A percentile compares a stretch with the other conserved stretches of the same genome.
These are phyloP conservation scores for Cadophora malorum DNA, from an alignment of 2,329 filamentous ascomycete genomes.

Conservation along the genomic window DNA sequence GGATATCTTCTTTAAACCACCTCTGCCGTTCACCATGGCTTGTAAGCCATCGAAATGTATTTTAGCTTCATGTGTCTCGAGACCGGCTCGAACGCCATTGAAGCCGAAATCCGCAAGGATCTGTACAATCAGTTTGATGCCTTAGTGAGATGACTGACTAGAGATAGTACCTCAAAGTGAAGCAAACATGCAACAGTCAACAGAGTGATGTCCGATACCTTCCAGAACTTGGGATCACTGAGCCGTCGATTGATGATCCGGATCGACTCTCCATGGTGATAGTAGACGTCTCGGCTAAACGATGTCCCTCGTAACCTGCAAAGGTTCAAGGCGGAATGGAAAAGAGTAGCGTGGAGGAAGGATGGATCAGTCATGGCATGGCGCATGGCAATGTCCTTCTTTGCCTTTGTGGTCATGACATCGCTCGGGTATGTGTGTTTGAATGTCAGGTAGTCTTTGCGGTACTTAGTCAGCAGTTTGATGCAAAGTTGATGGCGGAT, in stretches of 20 bases:
- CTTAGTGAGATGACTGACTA: not conserved
- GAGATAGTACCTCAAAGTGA: slow-evolving; percentile 20
- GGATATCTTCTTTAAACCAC: slow-evolving; percentile 17
- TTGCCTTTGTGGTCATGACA: slow-evolving; percentile 7
- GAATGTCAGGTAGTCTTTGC: slow-evolving; percentile 17
- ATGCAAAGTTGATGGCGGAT: not conserved
- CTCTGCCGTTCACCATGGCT: slow-evolving; percentile 24
- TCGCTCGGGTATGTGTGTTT: slow-evolving; percentile 19
- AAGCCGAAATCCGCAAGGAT: slow-evolving; percentile 13
- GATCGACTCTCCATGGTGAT: slow-evolving; percentile 24
- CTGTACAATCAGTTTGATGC: not conserved
- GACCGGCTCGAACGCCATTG: slow-evolving; percentile 10
- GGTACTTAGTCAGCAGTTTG: not conserved
- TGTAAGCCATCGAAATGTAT: slow-evolving; percentile 27
- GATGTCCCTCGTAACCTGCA: slow-evolving; percentile 7
- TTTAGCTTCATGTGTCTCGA: slow-evolving; percentile 15
- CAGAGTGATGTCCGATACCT: slow-evolving; percentile 17
- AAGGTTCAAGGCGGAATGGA: slow-evolving; percentile 27
- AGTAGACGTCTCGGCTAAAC: slow-evolving; percentile 19
- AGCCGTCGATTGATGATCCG: slow-evolving; percentile 21
- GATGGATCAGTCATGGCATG: slow-evolving; percentile 26
- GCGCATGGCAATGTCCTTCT: slow-evolving; percentile 25
- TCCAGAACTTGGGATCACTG: not conserved
- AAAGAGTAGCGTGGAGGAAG: slow-evolving; percentile 26
- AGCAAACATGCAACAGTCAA: slow-evolving; percentile 20